Evolutionary conservation across 108 stramenopile species (phyloP), one percentile per base, ranked within the genome.

Genomic region (Cyclotella atomus): DNA sequence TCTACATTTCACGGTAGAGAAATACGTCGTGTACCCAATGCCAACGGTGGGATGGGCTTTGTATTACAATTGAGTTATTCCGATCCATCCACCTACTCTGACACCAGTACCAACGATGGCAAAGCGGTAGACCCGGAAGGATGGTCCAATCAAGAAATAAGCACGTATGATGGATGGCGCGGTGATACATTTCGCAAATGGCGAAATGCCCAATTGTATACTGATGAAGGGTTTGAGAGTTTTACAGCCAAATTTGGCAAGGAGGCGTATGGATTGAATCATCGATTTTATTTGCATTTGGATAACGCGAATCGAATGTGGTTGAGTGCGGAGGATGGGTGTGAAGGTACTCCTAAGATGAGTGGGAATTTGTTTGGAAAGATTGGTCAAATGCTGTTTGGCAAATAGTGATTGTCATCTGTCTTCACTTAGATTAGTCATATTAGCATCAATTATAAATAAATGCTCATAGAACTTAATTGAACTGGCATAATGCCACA

Each of bases 301-400:
- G 91, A 93, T 56, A 59, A 55, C 24, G 36, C 34, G 34, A 67
- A 77, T 36, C 56, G 71, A 25, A 71, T 93, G 66, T 93, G 91
- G 91, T 63, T 93, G 32, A 82, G 83, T 50, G 91, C 91, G 7
- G 91, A 93, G 64, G 91, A 93, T 83, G 91, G 91, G 23, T 93
- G 91, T 47, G 91, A 93, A 68, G 91, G 91, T 24, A 88, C 83
- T 20, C 85, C 88, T 15, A 68, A 66, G 56, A 52, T 65, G 68
- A 59, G 59, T 23, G 44, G 75, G 25, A 70, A 57, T 69, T 50
- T 84, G 46, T 41, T 83, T 41, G 49, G 81, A 35, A 82, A 84
- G 73, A 34, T 82, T 44, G 74, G 78, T 44, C 54, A 75, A n/a
- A 57, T 73, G 50, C 25, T 81, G 64, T 81, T 81, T 63, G 80